Base-by-base conservation (phyloP, 768 basidiomycete genomes). In the Jaapia argillacea region DNA sequence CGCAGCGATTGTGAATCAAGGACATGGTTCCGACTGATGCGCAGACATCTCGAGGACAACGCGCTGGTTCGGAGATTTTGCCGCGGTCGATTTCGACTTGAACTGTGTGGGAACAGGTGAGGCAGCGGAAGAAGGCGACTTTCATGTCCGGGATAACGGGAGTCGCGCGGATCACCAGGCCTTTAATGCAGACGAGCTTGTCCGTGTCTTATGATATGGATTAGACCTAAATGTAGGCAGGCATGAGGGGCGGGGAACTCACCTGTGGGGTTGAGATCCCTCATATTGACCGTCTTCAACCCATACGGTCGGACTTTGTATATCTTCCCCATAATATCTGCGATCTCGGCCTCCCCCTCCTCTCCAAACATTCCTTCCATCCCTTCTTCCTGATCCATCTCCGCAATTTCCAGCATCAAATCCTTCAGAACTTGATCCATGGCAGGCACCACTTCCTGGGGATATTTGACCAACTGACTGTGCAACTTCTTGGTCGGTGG, bases 91-190 rank as follows among this genome's bases (percentile, higher is more conserved):
- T 96, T 57, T 96, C 92, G 48, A 90, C 87, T 58, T 91, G 91
- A 5, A 91, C 81, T n/a, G 96, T 97, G 62, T 98, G 96, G 31
- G 85, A 85, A 60, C 96, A 99, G 27, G 84, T 85, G 22, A 89
- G 70, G 64, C 96, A 99, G 43, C 93, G 86, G 77, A 99, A 99
- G 70, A 99, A 98, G 18, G 94, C 96, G 51, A 80, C 79, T 65
- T 94, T 93, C 96, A 99, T 98, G 63, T 99, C 96, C 3, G 96
- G 96, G 46, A 98, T 97, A 54, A 99, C 86, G 7, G 94, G 90
- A 0, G 96, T 97, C 0, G 93, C 88, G 20, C 96, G 85, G 48
- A 99, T 98, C 54, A 98, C 91, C 5, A 99, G 79, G 45, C 96
- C 96, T 60, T 94, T 96, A 67, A 99, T 85, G 45, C 79, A 83